Base-by-base conservation (phyloP, 2,329 filamentous ascomycete genomes). In the Ustilaginoidea virens region DNA sequence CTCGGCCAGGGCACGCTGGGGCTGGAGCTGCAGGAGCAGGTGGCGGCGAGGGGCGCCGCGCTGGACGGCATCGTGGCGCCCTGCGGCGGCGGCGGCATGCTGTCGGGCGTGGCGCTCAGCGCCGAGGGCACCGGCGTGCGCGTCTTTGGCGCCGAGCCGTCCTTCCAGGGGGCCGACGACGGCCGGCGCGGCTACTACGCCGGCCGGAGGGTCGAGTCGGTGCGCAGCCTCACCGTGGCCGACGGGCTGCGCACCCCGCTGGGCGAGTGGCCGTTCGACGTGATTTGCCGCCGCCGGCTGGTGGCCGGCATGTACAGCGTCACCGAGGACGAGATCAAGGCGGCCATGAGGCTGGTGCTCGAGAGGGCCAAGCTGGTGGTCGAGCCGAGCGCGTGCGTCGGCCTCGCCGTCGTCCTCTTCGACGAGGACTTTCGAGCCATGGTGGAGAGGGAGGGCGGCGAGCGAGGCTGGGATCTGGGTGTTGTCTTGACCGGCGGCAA, bases 1-100 rank as follows among this genome's bases (percentile, higher is more conserved):
- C 69, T 93, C 1, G 87, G 90, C 0, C 86, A 94, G 58, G 90
- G 87, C n/a, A 96, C 87, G 1, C 62, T 81, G 36, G 86, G 74
- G 0, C 51, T 94, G 5, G 90, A 98, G 52, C 53, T 94, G 19
- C 75, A 85, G 47, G 59, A 67, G 35, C 86, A 96, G 47, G 80
- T 76, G 2, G 51, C 47, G 4, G 60, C n/a, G n/a, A n/a, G n/a
- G n/a, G n/a, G n/a, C n/a, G n/a, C n/a, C n/a, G n/a, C n/a, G 39
- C 56, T 85, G 1, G 63, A 83, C 48, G 78, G 73, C 8, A 72
- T 94, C 27, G 75, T 96, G 16, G 70, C 82, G 1, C 86, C 86
- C 0, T 76, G 83, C 44, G 83, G 86, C 15, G 87, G 90, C 15
- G 90, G 87, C 6, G 87, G 90, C 3, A 74, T 96, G 63, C 70